phyloP scores from a whole-genome alignment of 106 monocot species.

The Dendrobium nobile region DNA sequence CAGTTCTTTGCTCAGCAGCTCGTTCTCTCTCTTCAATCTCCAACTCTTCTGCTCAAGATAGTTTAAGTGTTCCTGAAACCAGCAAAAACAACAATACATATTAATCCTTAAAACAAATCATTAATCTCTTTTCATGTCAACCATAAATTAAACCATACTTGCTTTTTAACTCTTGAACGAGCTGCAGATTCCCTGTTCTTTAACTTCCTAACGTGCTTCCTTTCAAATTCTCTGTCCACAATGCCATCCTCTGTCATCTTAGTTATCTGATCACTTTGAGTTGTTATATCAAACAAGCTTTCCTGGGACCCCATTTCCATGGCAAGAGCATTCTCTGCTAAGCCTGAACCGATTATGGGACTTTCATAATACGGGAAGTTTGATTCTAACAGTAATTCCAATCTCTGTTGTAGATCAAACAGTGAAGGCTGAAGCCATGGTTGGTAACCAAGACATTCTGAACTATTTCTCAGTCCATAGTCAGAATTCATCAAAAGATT shows the following conservation, averaged over 20 bases:
- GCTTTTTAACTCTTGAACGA: neutral
- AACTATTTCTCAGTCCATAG: neutral
- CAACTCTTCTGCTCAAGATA: neutral
- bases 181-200: slow-evolving; percentile 3
- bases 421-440: neutral
- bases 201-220: neutral
- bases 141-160: neutral
- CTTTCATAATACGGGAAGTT: neutral
- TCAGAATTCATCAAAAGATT: neutral
- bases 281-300: neutral
- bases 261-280: neutral
- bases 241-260: neutral
- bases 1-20: neutral
- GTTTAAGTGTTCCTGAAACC: neutral
- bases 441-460: neutral
- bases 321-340: too few species aligned
- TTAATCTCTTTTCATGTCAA: neutral
- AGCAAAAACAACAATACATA: neutral
- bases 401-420: neutral
- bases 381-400: neutral
- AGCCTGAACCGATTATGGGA: neutral
- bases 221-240: neutral
- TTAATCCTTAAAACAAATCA: neutral
- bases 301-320: neutral
- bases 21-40: neutral